Percentiles rank a stretch among this genome's conserved stretches.
These are phyloP conservation scores for Polytrichum commune DNA, from an alignment of 225 moss, liverwort and hornwort species.

Conservation along the genomic window DNA sequence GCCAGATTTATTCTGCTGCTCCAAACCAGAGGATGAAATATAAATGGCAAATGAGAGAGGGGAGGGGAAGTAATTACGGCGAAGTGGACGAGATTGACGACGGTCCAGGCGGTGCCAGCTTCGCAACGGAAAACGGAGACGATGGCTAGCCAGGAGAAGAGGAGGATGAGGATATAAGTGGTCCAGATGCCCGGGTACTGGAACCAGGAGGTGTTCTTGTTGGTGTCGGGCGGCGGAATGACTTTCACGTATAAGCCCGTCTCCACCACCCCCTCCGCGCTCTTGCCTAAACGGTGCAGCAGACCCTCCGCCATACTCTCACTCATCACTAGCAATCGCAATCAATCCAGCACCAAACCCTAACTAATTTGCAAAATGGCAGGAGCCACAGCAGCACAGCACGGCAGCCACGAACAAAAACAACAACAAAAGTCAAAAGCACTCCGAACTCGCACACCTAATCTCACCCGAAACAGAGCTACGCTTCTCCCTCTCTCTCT, in stretches of 20 bases:
- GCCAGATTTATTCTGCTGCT: neutral
- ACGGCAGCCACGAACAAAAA: too few species aligned
- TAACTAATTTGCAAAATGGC: neutral
- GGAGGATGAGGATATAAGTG: constrained; percentile 83
- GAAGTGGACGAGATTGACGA: constrained; percentile 88
- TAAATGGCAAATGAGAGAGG: constrained; percentile 1
- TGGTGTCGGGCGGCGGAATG: constrained; percentile 93
- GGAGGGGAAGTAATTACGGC: constrained; percentile 39
- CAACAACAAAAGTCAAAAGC: too few species aligned
- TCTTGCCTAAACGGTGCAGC: constrained; percentile 52
- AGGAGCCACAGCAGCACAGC: too few species aligned
- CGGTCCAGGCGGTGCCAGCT: constrained; percentile 94
- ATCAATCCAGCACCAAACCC: neutral
- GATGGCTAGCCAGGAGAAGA: constrained; percentile 91
- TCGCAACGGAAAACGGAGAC: constrained; percentile 85
- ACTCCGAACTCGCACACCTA: too few species aligned
- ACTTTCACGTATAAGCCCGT: constrained; percentile 88
- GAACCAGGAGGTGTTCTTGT: constrained; percentile 99
- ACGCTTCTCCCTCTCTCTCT: too few species aligned
- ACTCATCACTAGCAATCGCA: neutral
- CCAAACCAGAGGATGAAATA: neutral
- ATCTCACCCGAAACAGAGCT: too few species aligned
- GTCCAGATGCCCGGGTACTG: constrained; percentile 99
- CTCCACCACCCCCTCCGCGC: constrained; percentile 45
- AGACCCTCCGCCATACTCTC: constrained; percentile 64